Evolutionary conservation across 257 asterid genomes (phyloP).

Genomic region (Solanum chilense): DNA sequence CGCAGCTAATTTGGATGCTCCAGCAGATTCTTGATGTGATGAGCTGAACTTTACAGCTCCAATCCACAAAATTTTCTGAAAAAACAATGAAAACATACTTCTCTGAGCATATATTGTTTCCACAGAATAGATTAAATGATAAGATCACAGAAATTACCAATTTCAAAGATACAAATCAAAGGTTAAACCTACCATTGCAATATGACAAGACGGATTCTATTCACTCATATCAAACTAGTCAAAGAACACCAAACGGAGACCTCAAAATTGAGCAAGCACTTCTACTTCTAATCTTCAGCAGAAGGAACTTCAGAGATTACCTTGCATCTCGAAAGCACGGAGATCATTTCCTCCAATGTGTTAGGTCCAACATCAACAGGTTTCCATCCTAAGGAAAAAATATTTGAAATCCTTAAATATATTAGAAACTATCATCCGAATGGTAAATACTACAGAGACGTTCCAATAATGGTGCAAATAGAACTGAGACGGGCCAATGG

Average conservation of each 20-base stretch:
- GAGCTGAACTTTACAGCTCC: constrained; percentile 66
- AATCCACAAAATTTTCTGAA: constrained; percentile 76
- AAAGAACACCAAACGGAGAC: not conserved
- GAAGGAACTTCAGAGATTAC: constrained; percentile 14
- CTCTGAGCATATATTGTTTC: not conserved
- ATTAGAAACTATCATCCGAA: not conserved
- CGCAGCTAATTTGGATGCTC: constrained; percentile 43
- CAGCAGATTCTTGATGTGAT: constrained; percentile 25
- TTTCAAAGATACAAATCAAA: not conserved
- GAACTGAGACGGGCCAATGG: not conserved
- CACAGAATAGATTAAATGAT: not conserved
- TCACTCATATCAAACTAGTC: not conserved
- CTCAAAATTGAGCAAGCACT: not conserved
- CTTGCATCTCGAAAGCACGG: constrained; percentile 55
- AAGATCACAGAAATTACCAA: not conserved
- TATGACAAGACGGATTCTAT: not conserved
- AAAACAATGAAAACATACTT: not conserved
- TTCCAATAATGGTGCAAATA: not conserved
- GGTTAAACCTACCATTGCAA: not conserved
- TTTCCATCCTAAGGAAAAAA: constrained; percentile 50
- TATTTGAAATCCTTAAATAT: not conserved
- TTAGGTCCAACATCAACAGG: constrained; percentile 85
- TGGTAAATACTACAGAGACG: not conserved
- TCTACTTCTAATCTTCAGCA: not conserved
- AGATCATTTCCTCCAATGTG: constrained; percentile 52